phyloP scores from a whole-genome alignment of 2,329 filamentous ascomycete species.

The Beauveria sp. region DNA sequence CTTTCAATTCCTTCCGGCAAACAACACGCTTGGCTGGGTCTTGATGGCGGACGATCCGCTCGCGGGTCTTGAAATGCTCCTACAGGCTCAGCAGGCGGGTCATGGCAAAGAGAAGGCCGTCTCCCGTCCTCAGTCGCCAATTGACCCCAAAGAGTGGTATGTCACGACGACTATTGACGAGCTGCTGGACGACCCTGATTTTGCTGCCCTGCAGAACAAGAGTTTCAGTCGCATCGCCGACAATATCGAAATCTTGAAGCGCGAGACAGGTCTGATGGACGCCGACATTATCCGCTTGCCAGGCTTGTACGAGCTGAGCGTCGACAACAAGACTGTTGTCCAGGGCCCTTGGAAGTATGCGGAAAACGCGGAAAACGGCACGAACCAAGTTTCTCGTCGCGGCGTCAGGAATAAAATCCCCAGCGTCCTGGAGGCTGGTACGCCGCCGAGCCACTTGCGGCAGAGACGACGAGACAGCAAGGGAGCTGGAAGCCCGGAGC shows the following conservation, averaged over 20 bases:
- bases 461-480: too few species aligned
- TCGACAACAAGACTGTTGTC: background rate
- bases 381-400: too few species aligned
- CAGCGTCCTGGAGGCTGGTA: too few species aligned
- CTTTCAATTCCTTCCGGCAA: slow-evolving; percentile 20
- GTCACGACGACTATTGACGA: background rate
- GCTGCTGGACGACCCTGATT: background rate
- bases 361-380: too few species aligned
- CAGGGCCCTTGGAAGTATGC: too few species aligned
- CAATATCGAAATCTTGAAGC: slow-evolving; percentile 17
- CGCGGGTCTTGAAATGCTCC: slow-evolving; percentile 12
- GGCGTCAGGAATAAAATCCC: too few species aligned
- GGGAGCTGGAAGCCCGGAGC: too few species aligned
- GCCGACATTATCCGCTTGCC: slow-evolving; percentile 18
- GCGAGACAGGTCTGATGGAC: slow-evolving; percentile 17
- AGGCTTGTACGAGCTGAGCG: slow-evolving; percentile 11
- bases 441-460: too few species aligned
- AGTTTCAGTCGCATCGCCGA: slow-evolving; percentile 12
- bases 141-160: background rate
- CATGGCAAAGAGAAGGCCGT: background rate
- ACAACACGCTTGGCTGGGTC: slow-evolving; percentile 19
- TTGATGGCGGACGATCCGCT: slow-evolving; percentile 18
- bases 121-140: background rate
- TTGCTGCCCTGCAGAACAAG: background rate
- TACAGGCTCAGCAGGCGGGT: background rate